phyloP scores from a whole-genome alignment of 2,329 filamentous ascomycete genomes.

The Talaromyces sp. region DNA sequence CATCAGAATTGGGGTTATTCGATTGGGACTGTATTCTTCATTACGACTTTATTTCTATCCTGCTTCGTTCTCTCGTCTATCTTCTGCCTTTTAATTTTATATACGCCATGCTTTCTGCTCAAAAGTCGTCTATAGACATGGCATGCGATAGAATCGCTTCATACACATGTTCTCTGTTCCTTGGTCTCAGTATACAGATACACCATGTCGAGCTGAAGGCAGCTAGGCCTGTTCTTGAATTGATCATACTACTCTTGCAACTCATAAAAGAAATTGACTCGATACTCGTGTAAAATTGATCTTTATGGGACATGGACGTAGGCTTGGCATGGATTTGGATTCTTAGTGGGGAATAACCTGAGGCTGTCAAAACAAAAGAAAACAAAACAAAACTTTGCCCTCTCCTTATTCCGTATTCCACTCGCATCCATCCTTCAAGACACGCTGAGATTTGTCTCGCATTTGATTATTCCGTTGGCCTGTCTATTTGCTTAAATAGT shows the following conservation, averaged over 20 bases:
- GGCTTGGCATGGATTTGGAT: conserved; percentile 10
- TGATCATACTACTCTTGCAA: not conserved
- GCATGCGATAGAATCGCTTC: conserved; percentile 2
- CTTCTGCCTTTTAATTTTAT: not conserved
- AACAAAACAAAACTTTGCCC: conserved; percentile 14
- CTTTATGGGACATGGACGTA: not conserved
- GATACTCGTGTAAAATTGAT: not conserved
- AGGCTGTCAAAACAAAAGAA: conserved; percentile 9
- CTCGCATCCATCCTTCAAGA: conserved; percentile 4
- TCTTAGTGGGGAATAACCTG: conserved; percentile 1
- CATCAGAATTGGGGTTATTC: not conserved
- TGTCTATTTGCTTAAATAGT: not conserved
- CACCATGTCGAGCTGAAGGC: not conserved
- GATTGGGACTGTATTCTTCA: not conserved
- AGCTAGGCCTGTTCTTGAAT: not conserved
- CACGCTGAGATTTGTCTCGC: not conserved
- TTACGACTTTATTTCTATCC: not conserved
- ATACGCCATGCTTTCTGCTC: not conserved
- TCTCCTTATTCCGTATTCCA: not conserved
- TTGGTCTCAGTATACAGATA: not conserved
- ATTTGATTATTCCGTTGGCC: not conserved
- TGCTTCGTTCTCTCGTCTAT: not conserved
- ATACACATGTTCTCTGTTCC: not conserved
- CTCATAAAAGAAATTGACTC: not conserved
- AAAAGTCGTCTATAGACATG: conserved; percentile 5